phyloP scores from a whole-genome alignment of 306 rosid species.

The Quercus bicolor region DNA sequence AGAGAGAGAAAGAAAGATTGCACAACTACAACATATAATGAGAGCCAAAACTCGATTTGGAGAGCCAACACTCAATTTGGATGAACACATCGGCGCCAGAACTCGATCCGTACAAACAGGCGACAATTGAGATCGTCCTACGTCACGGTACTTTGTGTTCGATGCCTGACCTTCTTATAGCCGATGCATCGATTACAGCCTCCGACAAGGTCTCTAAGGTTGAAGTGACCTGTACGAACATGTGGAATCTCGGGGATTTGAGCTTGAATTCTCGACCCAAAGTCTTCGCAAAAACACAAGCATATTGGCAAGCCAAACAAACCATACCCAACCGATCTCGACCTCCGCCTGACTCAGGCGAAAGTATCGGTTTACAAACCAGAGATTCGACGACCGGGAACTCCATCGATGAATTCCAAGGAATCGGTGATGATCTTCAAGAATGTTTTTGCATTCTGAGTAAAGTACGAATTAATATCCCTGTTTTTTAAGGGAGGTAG shows the following conservation, averaged over 20 bases:
- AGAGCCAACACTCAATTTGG: too few species aligned
- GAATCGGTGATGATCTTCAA: slow-evolving; percentile 78
- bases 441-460: slow-evolving; percentile 33
- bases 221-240: slow-evolving; percentile 49
- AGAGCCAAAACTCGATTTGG: too few species aligned
- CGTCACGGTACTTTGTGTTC: slow-evolving; percentile 63
- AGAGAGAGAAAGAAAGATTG: too few species aligned
- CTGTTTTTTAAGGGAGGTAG: slow-evolving; percentile 6
- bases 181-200: slow-evolving; percentile 26
- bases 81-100: too few species aligned
- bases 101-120: slow-evolving; percentile 20
- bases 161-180: slow-evolving; percentile 48
- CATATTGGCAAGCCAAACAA: slow-evolving; percentile 33
- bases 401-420: slow-evolving; percentile 88
- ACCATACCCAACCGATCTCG: slow-evolving; percentile 48
- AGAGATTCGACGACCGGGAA: slow-evolving; percentile 53
- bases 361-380: slow-evolving; percentile 24
- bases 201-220: slow-evolving; percentile 60
- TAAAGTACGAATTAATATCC: slow-evolving; percentile 7
- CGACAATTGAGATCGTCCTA: slow-evolving; percentile 75
- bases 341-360: slow-evolving; percentile 66
- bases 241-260: slow-evolving; percentile 46
- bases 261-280: slow-evolving; percentile 33
- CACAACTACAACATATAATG: too few species aligned
- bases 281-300: slow-evolving; percentile 54